phyloP scores from a whole-genome alignment of 257 asterid species.

The Przewalskia tangutica region DNA sequence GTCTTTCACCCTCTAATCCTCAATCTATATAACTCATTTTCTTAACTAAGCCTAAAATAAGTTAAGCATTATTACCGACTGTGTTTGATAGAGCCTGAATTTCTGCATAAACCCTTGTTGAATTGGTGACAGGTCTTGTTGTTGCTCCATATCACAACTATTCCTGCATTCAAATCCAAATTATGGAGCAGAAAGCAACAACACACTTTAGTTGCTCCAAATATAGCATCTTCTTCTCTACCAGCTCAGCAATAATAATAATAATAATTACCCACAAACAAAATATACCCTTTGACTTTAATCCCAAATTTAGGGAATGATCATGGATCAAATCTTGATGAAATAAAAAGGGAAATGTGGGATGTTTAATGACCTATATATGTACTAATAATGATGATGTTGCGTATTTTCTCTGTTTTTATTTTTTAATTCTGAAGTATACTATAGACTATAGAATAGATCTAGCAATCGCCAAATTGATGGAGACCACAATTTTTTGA shows the following conservation, averaged over 20 bases:
- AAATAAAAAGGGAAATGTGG: background rate
- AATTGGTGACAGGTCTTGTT: slow-evolving; percentile 21
- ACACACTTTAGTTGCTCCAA: slow-evolving; percentile 46
- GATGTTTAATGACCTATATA: background rate
- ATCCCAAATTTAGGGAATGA: background rate
- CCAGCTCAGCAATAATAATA: background rate
- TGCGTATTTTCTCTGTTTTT: background rate
- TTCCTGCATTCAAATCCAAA: slow-evolving; percentile 53
- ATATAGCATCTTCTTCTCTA: slow-evolving; percentile 37
- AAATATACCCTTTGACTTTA: background rate
- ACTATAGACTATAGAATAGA: background rate
- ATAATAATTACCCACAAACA: background rate
- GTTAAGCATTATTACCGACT: slow-evolving; percentile 47
- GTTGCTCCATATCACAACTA: slow-evolving; percentile 31
- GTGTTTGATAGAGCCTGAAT: slow-evolving; percentile 86
- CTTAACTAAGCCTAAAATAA: background rate
- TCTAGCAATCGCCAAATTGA: background rate
- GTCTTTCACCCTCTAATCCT: background rate
- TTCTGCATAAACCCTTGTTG: slow-evolving; percentile 70
- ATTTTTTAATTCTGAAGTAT: background rate
- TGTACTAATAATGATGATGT: background rate
- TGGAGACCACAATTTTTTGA: background rate
- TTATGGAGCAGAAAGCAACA: slow-evolving; percentile 22
- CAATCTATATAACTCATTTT: background rate
- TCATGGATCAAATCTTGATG: slow-evolving; percentile 3